Base-by-base conservation (phyloP, 2,329 filamentous ascomycete species). In the Alternaria solani region DNA sequence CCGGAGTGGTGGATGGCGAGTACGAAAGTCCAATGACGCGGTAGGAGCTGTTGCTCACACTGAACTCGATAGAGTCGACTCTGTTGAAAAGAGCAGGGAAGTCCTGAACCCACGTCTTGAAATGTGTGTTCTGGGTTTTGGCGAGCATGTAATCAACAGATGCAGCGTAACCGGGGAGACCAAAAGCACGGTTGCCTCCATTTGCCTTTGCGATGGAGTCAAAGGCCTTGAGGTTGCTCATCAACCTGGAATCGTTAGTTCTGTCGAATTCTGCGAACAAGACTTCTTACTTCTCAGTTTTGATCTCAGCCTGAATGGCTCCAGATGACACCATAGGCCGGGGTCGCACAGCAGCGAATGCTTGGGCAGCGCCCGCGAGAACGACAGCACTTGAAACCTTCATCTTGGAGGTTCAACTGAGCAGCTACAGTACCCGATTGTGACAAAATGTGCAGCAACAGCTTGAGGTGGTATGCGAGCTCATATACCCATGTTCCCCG, bases 181-280 rank as follows among this genome's bases (percentile, higher is more conserved):
- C 87, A 59, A 87, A 88, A 5, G 87, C 87, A 51, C 87, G 81
- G 73, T 87, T 88, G 16, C 86, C 86, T 39, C 84, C 85, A 66
- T 89, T 85, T 52, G 82, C 79, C 30, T 75, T 76, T 12, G 81
- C 86, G 55, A 88, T 88, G 43, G 81, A 75, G 69, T 88, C 80
- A 6, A 89, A 78, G 58, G 83, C 80, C 68, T 81, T 79, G n/a
- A 89, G 82, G 46, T 85, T 85, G 55, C 81, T 79, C 72, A 84
- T 80, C 20, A 89, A 77, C 23, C 86, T 87, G 39, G 25, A 4
- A 48, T 48, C 25, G 34, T 44, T 16, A 48, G 12, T 41, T 41
- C n/a, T 14, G 23, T 51, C 41, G 7, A n/a, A 20, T 11, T 20
- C 25, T 44, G 25, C 7, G 7, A 11, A 5, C 28, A 28, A 11